These are phyloP conservation scores for Aureobasidium subglaciale DNA, from an alignment of 2,329 filamentous ascomycete genomes.

Conservation along the genomic window DNA sequence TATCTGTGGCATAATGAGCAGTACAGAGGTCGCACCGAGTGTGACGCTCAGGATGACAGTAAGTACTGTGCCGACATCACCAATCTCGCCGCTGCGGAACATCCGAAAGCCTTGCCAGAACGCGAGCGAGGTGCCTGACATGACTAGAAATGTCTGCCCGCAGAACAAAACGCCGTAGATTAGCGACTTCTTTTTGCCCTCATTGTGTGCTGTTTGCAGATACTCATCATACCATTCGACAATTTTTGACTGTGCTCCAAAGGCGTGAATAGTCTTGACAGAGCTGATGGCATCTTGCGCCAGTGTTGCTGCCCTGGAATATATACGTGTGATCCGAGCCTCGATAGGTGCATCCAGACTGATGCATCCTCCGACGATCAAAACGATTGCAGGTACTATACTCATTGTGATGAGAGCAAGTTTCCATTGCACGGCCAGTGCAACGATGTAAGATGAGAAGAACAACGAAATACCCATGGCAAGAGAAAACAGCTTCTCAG, in stretches of 20 bases:
- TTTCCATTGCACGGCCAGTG: constrained; percentile 57
- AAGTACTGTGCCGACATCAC: constrained; percentile 27
- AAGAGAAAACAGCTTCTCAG: constrained; percentile 64
- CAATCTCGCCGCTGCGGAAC: constrained; percentile 28
- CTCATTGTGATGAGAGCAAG: constrained; percentile 56
- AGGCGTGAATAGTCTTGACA: constrained; percentile 44
- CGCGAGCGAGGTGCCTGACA: constrained; percentile 32
- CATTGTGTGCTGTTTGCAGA: constrained; percentile 36
- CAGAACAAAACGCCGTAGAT: constrained; percentile 39
- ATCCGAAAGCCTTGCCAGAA: constrained; percentile 41
- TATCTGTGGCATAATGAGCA: constrained; percentile 35
- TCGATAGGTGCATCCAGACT: constrained; percentile 28
- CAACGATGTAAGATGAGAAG: constrained; percentile 59
- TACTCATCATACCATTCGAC: constrained; percentile 37
- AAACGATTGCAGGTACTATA: constrained; percentile 39
- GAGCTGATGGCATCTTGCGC: constrained; percentile 47
- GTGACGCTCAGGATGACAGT: constrained; percentile 18
- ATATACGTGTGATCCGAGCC: constrained; percentile 25
- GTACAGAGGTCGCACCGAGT: constrained; percentile 34
- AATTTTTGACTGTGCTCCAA: constrained; percentile 40
- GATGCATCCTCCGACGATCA: constrained; percentile 22
- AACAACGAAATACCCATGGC: constrained; percentile 59
- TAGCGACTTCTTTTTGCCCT: constrained; percentile 39
- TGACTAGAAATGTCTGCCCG: constrained; percentile 36
- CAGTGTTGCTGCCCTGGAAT: constrained; percentile 38